Percentiles rank a stretch among this genome's conserved stretches.
Conservation (phyloP, 495 filamentous ascomycete genomes). For the Hypoxylon rickii region DNA sequence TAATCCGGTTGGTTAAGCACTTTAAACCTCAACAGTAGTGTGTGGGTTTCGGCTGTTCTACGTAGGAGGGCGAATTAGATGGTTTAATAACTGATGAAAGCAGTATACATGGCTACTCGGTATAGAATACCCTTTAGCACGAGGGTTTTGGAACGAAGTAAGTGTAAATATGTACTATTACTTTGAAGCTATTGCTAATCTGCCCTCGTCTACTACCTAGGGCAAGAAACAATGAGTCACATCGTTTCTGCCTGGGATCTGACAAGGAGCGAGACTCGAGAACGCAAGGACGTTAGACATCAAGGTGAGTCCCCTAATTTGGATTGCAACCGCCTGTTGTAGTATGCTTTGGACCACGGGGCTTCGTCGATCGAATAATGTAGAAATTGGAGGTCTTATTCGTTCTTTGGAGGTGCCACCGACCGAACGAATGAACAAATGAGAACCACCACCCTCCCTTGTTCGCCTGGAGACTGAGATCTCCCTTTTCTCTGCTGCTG, state of each 20-base stretch:
- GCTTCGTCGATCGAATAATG: slow-evolving; percentile 17
- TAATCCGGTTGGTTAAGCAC: no score
- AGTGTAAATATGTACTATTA: slow-evolving; percentile 12
- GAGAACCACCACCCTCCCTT: not conserved
- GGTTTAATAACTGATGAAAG: no score
- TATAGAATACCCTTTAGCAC: no score
- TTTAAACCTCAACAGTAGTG: no score
- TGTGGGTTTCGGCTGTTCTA: no score
- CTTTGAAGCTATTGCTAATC: slow-evolving; percentile 16
- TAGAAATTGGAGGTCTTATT: slow-evolving; percentile 15
- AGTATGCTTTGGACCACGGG: slow-evolving; percentile 15
- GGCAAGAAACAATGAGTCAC: no score
- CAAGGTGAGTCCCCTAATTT: slow-evolving; percentile 9
- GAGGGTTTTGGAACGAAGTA: no score
- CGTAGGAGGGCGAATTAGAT: no score
- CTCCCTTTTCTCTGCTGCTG: slow-evolving; percentile 20
- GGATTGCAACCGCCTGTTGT: slow-evolving; percentile 11
- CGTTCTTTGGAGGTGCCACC: slow-evolving; percentile 15
- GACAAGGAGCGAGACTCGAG: slow-evolving; percentile 9
- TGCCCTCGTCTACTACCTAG: no score
- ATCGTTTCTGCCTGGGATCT: slow-evolving; percentile 7
- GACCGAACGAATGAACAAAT: slow-evolving; percentile 10
- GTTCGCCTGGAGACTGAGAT: slow-evolving; percentile 13
- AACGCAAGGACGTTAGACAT: no score
- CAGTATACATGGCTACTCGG: no score